These are phyloP conservation scores for Multifurca ochricompacta DNA, from an alignment of 768 basidiomycete species.

Conservation along the genomic window DNA sequence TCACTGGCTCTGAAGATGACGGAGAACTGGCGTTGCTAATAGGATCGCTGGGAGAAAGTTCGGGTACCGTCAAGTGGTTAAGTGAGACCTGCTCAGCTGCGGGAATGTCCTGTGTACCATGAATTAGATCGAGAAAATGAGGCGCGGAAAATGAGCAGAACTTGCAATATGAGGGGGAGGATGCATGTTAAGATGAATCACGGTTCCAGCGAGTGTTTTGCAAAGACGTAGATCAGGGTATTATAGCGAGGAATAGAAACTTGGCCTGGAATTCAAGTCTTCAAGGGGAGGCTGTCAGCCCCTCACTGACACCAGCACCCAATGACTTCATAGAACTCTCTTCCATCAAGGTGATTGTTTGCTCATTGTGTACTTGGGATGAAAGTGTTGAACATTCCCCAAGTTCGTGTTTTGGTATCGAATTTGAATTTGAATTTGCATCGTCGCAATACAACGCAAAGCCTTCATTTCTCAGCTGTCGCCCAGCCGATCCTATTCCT, in stretches of 20 bases:
- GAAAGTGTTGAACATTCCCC: no score
- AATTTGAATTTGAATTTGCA: no score
- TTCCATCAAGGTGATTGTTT: no score
- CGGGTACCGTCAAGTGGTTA: conserved; percentile 1
- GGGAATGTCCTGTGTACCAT: neutral
- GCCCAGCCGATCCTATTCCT: no score
- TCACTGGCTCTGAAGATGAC: conserved; percentile 4
- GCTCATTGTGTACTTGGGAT: no score
- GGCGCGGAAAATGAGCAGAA: neutral
- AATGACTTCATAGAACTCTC: no score
- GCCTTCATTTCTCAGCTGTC: no score
- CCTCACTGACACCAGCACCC: no score
- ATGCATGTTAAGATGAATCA: conserved; percentile 5
- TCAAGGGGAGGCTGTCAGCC: no score
- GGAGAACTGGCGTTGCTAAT: conserved; percentile 6
- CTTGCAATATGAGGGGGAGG: conserved; percentile 11
- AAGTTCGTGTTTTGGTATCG: no score
- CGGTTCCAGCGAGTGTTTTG: neutral
- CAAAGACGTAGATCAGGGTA: neutral
- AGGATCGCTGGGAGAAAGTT: conserved; percentile 10
- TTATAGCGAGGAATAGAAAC: neutral
- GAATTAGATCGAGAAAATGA: neutral
- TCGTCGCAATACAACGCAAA: no score
- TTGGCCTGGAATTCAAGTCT: neutral
- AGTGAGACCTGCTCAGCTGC: conserved; percentile 19